Conservation (phyloP, 140 eudicot genomes). For the Stevia rebaudiana region DNA sequence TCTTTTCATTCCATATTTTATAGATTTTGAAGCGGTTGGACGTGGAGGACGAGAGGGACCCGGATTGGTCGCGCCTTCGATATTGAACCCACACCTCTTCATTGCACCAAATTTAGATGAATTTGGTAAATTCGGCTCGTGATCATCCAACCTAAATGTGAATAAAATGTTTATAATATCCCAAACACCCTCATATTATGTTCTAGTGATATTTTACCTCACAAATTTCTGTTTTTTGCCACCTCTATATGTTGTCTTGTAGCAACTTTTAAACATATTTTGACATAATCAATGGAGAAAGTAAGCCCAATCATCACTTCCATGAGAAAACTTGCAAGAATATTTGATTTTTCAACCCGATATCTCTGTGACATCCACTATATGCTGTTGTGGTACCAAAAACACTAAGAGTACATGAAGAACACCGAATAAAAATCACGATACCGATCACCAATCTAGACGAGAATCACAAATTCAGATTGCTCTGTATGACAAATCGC, state of each 20-base stretch:
- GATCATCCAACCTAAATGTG: slow-evolving; percentile 40
- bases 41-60: slow-evolving; percentile 33
- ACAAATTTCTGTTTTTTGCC: slow-evolving; percentile 45
- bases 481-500: slow-evolving; percentile 12
- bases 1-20: slow-evolving; percentile 53
- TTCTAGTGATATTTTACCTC: slow-evolving; percentile 28
- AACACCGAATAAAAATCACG: background rate
- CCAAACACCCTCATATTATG: too few species aligned
- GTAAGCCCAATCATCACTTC: slow-evolving; percentile 15
- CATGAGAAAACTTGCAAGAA: background rate
- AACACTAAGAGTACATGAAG: background rate
- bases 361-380: background rate
- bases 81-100: slow-evolving; percentile 51
- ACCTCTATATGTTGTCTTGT: slow-evolving; percentile 42
- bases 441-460: slow-evolving; percentile 6
- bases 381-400: slow-evolving; percentile 2
- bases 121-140: slow-evolving; percentile 37
- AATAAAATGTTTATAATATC: background rate
- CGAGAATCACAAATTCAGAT: background rate
- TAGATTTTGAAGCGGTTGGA: slow-evolving; percentile 52
- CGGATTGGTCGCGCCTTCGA: slow-evolving; percentile 44
- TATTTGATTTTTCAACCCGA: background rate
- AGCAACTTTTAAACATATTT: slow-evolving; percentile 36
- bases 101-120: slow-evolving; percentile 37
- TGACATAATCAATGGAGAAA: slow-evolving; percentile 6